These are phyloP conservation scores for Arthrinium phaeospermum DNA, from an alignment of 2,329 filamentous ascomycete genomes.

Conservation along the genomic window DNA sequence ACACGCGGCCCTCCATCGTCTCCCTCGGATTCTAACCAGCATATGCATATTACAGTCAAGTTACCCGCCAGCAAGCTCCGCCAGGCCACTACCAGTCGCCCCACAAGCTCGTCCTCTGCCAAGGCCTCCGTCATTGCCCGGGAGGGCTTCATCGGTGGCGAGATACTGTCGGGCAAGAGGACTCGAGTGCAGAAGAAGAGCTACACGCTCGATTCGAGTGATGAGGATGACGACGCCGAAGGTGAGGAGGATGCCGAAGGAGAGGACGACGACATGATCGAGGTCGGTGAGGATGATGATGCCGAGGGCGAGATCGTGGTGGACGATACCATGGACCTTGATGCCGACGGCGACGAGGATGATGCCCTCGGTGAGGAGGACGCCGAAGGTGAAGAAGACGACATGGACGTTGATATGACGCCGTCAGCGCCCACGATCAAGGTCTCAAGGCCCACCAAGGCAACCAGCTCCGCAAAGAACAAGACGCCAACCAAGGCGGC, in stretches of 20 bases:
- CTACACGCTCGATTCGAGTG: constrained; percentile 62
- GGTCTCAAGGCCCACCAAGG: constrained; percentile 51
- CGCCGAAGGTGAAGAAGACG: constrained; percentile 58
- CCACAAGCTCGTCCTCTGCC: constrained; percentile 37
- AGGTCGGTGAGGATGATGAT: constrained; percentile 38
- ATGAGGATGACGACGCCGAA: constrained; percentile 48
- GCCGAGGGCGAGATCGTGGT: constrained; percentile 42
- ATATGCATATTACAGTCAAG: constrained; percentile 59
- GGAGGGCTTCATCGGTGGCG: constrained; percentile 49
- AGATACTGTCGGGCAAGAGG: constrained; percentile 57
- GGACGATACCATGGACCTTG: constrained; percentile 46
- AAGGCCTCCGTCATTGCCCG: constrained; percentile 34
- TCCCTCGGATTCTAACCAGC: constrained; percentile 49
- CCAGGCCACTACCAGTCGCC: constrained; percentile 52
- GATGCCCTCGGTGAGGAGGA: constrained; percentile 42
- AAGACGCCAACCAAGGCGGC: constrained; percentile 32
- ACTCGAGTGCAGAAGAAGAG: constrained; percentile 63
- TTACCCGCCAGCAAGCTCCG: constrained; percentile 57
- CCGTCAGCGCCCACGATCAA: constrained; percentile 53
- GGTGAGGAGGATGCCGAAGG: constrained; percentile 45
- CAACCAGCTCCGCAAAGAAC: constrained; percentile 34
- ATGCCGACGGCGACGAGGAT: constrained; percentile 50
- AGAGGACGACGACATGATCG: constrained; percentile 43
- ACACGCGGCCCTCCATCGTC: constrained; percentile 53
- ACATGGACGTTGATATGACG: constrained; percentile 48